Evolutionary conservation across 345 rosid genomes (phyloP).

Genomic region (Dimocarpus longan): DNA sequence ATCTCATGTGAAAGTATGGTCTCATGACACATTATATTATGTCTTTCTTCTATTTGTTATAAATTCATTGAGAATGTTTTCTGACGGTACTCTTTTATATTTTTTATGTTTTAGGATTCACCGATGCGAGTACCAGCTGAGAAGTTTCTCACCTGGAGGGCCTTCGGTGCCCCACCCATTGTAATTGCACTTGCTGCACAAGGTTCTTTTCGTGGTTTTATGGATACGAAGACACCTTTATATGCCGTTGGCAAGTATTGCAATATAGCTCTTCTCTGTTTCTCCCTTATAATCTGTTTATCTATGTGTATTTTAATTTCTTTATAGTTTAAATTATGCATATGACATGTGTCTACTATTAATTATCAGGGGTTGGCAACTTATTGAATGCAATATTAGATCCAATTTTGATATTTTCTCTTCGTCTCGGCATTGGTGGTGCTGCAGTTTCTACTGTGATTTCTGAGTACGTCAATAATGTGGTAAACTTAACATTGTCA

Average conservation of each 20-base stretch:
- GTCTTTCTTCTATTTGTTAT: background rate
- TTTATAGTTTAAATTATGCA: conserved; percentile 9
- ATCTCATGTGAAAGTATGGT: background rate
- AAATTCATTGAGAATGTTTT: conserved; percentile 1
- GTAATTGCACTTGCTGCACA: conserved; percentile 94
- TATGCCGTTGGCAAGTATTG: conserved; percentile 87
- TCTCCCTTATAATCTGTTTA: background rate
- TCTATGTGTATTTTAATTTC: conserved; percentile 3
- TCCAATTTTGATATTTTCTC: conserved; percentile 70
- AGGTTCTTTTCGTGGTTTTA: conserved; percentile 94
- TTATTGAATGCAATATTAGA: conserved; percentile 75
- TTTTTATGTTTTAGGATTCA: conserved; percentile 61
- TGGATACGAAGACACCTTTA: conserved; percentile 87
- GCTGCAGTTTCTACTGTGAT: conserved; percentile 91
- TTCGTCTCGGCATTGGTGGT: conserved; percentile 76
- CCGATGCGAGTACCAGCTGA: conserved; percentile 88
- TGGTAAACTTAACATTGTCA: conserved; percentile 55
- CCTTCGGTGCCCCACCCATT: conserved; percentile 93
- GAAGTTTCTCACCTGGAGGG: conserved; percentile 70
- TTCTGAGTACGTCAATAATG: conserved; percentile 87
- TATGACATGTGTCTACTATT: conserved; percentile 16
- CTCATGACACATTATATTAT: conserved; percentile 5
- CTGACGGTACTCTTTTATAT: background rate
- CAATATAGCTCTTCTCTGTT: conserved; percentile 19
- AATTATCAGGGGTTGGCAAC: conserved; percentile 76